phyloP scores from a whole-genome alignment of 2,329 filamentous ascomycete species.

The Pleurostoma richardsiae region DNA sequence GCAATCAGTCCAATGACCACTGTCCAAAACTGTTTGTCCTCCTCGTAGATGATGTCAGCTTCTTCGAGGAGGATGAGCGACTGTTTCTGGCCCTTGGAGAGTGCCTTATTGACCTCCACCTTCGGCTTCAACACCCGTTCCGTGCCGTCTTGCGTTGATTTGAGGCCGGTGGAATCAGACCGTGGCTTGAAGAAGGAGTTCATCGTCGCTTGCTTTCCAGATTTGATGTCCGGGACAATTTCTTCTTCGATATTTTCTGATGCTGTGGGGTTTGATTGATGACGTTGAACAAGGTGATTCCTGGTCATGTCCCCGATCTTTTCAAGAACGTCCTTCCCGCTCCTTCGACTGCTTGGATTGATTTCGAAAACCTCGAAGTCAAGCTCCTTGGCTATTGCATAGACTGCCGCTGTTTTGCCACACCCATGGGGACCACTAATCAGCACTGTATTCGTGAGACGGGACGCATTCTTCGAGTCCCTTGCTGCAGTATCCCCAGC shows the following conservation, averaged over 20 bases:
- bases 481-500: conserved; percentile 28
- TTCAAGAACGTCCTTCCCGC: conserved; percentile 84
- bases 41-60: conserved; percentile 88
- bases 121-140: conserved; percentile 23
- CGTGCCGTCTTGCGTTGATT: conserved; percentile 14
- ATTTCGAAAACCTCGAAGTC: conserved; percentile 95
- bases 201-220: conserved; percentile 73
- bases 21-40: conserved; percentile 92
- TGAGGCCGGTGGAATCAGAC: conserved; percentile 16
- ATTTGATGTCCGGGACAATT: conserved; percentile 53
- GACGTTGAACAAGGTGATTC: conserved; percentile 76
- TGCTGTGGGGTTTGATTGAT: conserved; percentile 25
- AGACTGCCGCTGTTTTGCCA: conserved; percentile 89
- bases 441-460: conserved; percentile 71
- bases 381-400: conserved; percentile 86
- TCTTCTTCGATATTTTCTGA: conserved; percentile 34
- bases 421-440: conserved; percentile 85
- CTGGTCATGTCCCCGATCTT: conserved; percentile 94
- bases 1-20: conserved; percentile 73
- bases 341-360: conserved; percentile 76
- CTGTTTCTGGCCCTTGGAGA: conserved; percentile 68
- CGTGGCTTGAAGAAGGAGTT: conserved; percentile 72
- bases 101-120: conserved; percentile 19
- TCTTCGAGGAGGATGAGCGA: conserved; percentile 93
- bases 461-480: conserved; percentile 35